These are phyloP conservation scores for Rhodotorula sp. DNA, from an alignment of 1,284 basidiomycete genomes.

Conservation along the genomic window DNA sequence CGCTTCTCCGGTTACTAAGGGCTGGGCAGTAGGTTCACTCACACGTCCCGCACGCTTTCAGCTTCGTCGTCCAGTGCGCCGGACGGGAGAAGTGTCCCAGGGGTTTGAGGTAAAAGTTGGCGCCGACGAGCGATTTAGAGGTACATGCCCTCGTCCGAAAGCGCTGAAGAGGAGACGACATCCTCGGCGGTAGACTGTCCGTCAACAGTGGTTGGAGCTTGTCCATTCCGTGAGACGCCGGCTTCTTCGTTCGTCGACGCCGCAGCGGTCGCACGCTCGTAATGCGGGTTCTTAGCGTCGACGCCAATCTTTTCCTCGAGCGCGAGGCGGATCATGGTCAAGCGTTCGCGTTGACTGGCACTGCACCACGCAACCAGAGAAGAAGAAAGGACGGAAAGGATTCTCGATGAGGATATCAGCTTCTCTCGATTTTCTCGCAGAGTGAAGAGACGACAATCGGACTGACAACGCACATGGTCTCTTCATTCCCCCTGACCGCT, in stretches of 20 bases:
- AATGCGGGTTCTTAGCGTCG: constrained; percentile 33
- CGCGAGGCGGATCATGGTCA: constrained; percentile 33
- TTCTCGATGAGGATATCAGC: neutral
- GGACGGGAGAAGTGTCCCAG: no score
- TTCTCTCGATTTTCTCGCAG: neutral
- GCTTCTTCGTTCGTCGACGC: neutral
- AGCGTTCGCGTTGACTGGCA: constrained; percentile 30
- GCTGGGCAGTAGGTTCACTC: no score
- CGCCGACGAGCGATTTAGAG: neutral
- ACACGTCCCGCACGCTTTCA: no score
- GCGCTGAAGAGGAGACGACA: no score
- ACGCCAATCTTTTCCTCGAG: constrained; percentile 35
- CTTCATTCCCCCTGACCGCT: constrained; percentile 27
- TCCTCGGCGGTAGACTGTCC: neutral
- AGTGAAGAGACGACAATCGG: neutral
- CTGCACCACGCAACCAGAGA: constrained; percentile 3
- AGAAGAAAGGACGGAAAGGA: neutral
- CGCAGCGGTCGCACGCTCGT: neutral
- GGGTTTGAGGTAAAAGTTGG: neutral
- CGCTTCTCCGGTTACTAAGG: no score
- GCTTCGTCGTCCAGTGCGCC: no score
- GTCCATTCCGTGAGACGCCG: neutral
- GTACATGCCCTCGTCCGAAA: constrained; percentile 6
- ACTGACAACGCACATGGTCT: constrained; percentile 30
- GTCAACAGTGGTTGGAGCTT: neutral